phyloP scores from a whole-genome alignment of 1,139 yeast species.

The Scheffersomyces cryptocercus region DNA sequence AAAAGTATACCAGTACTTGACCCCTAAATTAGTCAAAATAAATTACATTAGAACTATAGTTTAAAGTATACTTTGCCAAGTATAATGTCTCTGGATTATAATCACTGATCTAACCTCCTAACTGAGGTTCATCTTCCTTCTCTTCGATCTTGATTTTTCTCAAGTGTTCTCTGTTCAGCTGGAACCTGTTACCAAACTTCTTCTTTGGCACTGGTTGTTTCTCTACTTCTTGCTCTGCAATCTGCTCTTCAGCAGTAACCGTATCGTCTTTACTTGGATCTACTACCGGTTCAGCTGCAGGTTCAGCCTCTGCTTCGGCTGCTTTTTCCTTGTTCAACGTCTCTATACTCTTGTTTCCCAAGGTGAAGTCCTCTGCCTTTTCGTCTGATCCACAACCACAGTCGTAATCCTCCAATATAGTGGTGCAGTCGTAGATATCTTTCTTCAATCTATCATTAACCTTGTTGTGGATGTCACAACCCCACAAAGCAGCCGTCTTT shows the following conservation, averaged over 20 bases:
- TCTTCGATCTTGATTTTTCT: slow-evolving; percentile 43
- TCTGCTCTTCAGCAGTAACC: not conserved
- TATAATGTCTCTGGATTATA: not conserved
- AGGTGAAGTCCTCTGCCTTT: slow-evolving; percentile 39
- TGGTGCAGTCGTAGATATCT: slow-evolving; percentile 77
- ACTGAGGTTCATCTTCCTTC: slow-evolving; percentile 32
- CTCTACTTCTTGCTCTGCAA: not conserved
- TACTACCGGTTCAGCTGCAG: too few relatives aligned
- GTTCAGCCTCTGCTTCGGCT: not conserved
- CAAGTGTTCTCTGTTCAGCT: slow-evolving; percentile 41
- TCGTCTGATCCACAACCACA: slow-evolving; percentile 93
- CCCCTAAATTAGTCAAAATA: too few relatives aligned
- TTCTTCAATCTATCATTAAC: slow-evolving; percentile 77
- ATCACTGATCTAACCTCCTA: slow-evolving; percentile 30
- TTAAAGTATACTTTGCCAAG: too few relatives aligned
- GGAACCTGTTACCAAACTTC: slow-evolving; percentile 37
- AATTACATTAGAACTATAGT: too few relatives aligned
- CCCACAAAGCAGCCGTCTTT: slow-evolving; percentile 91
- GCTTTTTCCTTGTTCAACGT: slow-evolving; percentile 28
- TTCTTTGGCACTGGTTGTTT: slow-evolving; percentile 20
- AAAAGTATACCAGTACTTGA: too few relatives aligned
- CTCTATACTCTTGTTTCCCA: slow-evolving; percentile 37
- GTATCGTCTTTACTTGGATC: not conserved
- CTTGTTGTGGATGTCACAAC: slow-evolving; percentile 87
- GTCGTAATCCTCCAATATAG: slow-evolving; percentile 84